Conservation (phyloP, 192 early-diverging fungal species). For the Gorgonomyces haynaldii region DNA sequence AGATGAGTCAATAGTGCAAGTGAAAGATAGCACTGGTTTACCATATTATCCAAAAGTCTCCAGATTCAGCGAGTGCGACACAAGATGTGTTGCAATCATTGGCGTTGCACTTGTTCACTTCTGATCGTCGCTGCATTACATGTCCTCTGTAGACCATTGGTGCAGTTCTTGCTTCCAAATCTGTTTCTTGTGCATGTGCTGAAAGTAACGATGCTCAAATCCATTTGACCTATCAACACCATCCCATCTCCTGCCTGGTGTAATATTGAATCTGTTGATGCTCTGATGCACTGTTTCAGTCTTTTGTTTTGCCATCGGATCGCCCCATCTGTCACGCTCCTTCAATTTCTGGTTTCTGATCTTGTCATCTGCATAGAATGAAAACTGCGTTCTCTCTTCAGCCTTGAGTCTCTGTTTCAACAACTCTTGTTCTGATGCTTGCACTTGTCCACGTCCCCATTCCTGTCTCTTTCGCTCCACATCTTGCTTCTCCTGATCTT, state of each 20-base stretch:
- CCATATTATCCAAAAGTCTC: too few relatives aligned
- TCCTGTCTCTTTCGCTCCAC: constrained; percentile 30
- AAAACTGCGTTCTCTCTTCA: too few relatives aligned
- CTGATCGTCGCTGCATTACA: too few relatives aligned
- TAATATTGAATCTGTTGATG: constrained; percentile 54
- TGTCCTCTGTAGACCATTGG: constrained; percentile 34
- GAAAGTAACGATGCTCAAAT: constrained; percentile 46
- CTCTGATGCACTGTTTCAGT: constrained; percentile 15
- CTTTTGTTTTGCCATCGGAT: constrained; percentile 39
- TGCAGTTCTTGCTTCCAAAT: constrained; percentile 17
- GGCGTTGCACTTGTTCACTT: too few relatives aligned
- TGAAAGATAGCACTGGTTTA: too few relatives aligned
- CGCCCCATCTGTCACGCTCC: constrained; percentile 50
- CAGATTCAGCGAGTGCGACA: too few relatives aligned
- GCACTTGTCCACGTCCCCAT: constrained; percentile 51
- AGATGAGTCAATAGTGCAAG: too few relatives aligned
- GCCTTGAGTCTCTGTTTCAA: constrained; percentile 13
- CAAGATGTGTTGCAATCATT: too few relatives aligned
- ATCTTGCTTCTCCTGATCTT: constrained; percentile 26
- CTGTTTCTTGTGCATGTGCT: constrained; percentile 9
- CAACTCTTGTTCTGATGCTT: constrained; percentile 24
- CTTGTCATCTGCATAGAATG: constrained; percentile 27
- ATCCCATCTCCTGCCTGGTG: constrained; percentile 65
- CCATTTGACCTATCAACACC: constrained; percentile 66
- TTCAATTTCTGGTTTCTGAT: constrained; percentile 38